Evolutionary conservation across 164 flowering plant genomes (phyloP).

Genomic region (Piper longum): DNA sequence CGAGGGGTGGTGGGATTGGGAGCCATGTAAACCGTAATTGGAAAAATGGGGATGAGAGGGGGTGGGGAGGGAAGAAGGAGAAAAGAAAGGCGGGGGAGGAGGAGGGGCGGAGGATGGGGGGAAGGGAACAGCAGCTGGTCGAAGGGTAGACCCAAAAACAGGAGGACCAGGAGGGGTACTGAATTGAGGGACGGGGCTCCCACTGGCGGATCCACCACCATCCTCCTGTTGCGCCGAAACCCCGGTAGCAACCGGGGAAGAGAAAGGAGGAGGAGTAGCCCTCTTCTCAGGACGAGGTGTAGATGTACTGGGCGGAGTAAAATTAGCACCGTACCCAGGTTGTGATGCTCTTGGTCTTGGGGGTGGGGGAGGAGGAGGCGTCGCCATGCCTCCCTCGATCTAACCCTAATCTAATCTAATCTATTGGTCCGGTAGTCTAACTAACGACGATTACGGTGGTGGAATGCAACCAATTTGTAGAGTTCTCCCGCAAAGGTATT

Average conservation of each 20-base stretch:
- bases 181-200: slow-evolving; percentile 29
- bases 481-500: too few species aligned
- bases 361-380: slow-evolving; percentile 20
- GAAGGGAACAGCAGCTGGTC: slow-evolving; percentile 86
- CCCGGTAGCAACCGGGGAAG: slow-evolving; percentile 32
- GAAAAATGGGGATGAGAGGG: slow-evolving; percentile 56
- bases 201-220: slow-evolving; percentile 37
- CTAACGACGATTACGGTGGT: too few species aligned
- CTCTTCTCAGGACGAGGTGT: slow-evolving; percentile 32
- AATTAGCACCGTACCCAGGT: slow-evolving; percentile 20
- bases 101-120: slow-evolving; percentile 78
- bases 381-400: slow-evolving; percentile 24
- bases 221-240: slow-evolving; percentile 40
- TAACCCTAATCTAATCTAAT: too few species aligned
- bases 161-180: slow-evolving; percentile 94
- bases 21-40: slow-evolving; percentile 39
- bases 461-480: too few species aligned
- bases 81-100: slow-evolving; percentile 52
- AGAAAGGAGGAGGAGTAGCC: slow-evolving; percentile 29
- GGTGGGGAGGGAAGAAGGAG: slow-evolving; percentile 51
- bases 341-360: slow-evolving; percentile 9
- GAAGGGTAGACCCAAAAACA: slow-evolving; percentile 64
- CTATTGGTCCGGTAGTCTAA: too few species aligned
- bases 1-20: slow-evolving; percentile 25
- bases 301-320: slow-evolving; percentile 26